phyloP scores from a whole-genome alignment of 257 asterid species.

The Linaria vulgaris region DNA sequence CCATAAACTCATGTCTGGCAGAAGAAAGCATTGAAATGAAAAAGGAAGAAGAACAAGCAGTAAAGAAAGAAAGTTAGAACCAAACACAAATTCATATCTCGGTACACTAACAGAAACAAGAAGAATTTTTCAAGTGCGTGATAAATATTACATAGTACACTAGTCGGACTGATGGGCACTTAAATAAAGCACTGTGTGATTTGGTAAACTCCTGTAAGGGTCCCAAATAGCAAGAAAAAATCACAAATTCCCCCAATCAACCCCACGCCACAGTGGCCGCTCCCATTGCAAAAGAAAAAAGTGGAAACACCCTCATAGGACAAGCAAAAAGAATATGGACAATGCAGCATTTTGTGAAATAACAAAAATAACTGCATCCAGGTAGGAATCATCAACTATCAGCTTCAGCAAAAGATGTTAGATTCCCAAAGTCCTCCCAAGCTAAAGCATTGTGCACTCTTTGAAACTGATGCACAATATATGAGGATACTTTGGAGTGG shows the following conservation, averaged over 20 bases:
- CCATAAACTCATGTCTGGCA: conserved; percentile 17
- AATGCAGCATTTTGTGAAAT: background rate
- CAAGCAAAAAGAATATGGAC: too few species aligned
- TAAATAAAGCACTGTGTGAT: background rate
- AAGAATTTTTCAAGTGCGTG: background rate
- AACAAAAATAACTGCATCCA: background rate
- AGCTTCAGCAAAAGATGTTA: conserved; percentile 13
- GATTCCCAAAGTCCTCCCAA: background rate
- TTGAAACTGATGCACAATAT: conserved; percentile 9
- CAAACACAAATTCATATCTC: background rate
- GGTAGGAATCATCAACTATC: background rate
- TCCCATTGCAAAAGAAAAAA: too few species aligned
- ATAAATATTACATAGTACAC: conserved; percentile 1
- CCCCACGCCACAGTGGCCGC: too few species aligned
- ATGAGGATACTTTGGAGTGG: too few species aligned
- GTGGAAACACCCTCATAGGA: too few species aligned
- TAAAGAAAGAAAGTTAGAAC: conserved; percentile 12
- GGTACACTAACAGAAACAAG: background rate
- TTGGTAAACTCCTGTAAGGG: background rate
- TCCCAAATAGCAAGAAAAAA: too few species aligned
- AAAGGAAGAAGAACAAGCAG: conserved; percentile 18
- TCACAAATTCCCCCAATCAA: too few species aligned
- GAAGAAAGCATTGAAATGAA: conserved; percentile 8
- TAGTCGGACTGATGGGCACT: background rate
- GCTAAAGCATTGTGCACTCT: background rate